Percentiles rank a stretch among this genome's conserved stretches.
These are phyloP conservation scores for Dictyostelium capitatum DNA, from an alignment of 78 protist genomes.

Conservation along the genomic window DNA sequence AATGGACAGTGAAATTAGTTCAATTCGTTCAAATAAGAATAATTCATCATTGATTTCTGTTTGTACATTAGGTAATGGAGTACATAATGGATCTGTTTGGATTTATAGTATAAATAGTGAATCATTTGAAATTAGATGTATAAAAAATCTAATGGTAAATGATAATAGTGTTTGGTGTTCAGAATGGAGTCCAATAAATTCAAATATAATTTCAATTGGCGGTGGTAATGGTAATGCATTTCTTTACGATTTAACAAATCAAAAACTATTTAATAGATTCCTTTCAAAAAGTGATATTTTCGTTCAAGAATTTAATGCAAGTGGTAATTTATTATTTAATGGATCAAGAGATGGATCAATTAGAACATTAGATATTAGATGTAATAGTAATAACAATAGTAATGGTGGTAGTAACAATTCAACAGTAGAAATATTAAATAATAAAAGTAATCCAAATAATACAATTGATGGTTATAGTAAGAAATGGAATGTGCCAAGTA, in stretches of 20 bases:
- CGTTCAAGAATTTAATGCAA: constrained; percentile 8
- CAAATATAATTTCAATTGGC: not conserved
- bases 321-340: constrained; percentile 29
- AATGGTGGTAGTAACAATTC: not conserved
- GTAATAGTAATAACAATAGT: not conserved
- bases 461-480: too few species aligned
- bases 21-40: not conserved
- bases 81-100: not conserved
- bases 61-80: constrained; percentile 12
- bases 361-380: constrained; percentile 42
- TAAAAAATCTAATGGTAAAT: not conserved
- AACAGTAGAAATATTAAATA: not conserved
- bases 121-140: not conserved
- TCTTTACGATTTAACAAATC: not conserved
- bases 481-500: not conserved
- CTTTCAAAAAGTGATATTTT: constrained; percentile 60
- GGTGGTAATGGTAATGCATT: constrained; percentile 17
- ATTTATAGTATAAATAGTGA: not conserved
- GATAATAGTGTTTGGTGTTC: constrained; percentile 15
- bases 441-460: not conserved
- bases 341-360: constrained; percentile 68
- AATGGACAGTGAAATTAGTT: not conserved
- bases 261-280: not conserved
- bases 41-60: not conserved
- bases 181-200: constrained; percentile 37